Percentiles rank a stretch among this genome's conserved stretches.
These are phyloP conservation scores for Yamadazyma insecticola DNA, from an alignment of 805 yeast genomes.

Conservation along the genomic window DNA sequence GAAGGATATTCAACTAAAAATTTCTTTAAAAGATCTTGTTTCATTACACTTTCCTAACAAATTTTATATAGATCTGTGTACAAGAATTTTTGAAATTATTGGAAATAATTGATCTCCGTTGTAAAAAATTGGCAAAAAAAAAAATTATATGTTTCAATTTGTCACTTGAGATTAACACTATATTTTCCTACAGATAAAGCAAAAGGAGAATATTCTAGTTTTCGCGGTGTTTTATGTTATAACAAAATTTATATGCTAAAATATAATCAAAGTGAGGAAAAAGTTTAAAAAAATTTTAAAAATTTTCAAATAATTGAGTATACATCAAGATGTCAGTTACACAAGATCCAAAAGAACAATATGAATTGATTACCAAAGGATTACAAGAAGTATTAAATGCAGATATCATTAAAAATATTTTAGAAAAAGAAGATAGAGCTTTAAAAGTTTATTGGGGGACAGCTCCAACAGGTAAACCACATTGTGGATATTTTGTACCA, in stretches of 20 bases:
- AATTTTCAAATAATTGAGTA: not conserved
- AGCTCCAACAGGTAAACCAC: slow-evolving; percentile 98
- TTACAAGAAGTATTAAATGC: slow-evolving; percentile 90
- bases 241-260: not conserved
- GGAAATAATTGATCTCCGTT: no score
- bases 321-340: slow-evolving; percentile 1
- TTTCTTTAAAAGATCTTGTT: slow-evolving; percentile 17
- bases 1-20: slow-evolving; percentile 25
- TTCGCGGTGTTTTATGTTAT: not conserved
- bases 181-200: no score
- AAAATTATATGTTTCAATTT: no score
- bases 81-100: not conserved
- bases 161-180: no score
- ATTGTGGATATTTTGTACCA: slow-evolving; percentile 97
- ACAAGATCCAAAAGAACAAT: slow-evolving; percentile 52
- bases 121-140: no score
- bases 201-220: no score
- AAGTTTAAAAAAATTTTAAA: no score
- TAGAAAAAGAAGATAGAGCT: slow-evolving; percentile 78
- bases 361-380: slow-evolving; percentile 72
- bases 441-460: slow-evolving; percentile 97
- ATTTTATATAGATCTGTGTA: not conserved
- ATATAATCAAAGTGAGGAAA: not conserved
- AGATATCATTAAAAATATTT: slow-evolving; percentile 78
- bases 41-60: no score